Evolutionary conservation across 441 rosid species (phyloP).

Genomic region (Manihot esculenta): DNA sequence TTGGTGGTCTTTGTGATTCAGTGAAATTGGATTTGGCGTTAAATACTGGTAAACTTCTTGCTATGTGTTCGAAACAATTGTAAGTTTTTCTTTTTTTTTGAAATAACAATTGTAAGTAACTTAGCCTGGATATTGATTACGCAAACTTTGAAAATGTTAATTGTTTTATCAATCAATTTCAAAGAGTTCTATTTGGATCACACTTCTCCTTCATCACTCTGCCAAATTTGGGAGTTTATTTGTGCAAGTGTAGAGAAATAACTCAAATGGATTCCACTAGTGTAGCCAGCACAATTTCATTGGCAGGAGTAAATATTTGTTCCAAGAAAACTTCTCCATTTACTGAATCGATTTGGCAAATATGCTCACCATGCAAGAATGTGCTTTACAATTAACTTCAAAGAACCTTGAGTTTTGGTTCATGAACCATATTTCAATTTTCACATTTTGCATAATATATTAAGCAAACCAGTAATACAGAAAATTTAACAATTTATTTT

Average conservation of each 20-base stretch:
- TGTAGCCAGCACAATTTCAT: too few species aligned
- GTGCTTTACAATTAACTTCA: background rate
- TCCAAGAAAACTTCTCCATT: too few species aligned
- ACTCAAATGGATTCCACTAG: too few species aligned
- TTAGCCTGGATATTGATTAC: background rate
- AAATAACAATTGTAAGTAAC: background rate
- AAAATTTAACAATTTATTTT: background rate
- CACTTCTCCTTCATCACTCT: too few species aligned
- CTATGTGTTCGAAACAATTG: background rate
- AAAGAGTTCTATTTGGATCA: background rate
- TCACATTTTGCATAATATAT: background rate
- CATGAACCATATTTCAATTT: background rate
- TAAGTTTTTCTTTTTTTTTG: too few species aligned
- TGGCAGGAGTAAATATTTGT: too few species aligned
- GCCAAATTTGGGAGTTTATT: too few species aligned
- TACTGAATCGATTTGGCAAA: too few species aligned
- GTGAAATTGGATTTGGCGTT: background rate
- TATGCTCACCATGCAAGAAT: slow-evolving; percentile 2
- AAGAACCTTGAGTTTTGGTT: background rate
- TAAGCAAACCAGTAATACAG: background rate
- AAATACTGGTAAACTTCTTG: background rate
- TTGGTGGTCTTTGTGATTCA: background rate
- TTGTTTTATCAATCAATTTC: background rate
- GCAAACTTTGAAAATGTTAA: background rate
- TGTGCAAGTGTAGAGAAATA: too few species aligned